Percentiles rank a stretch among this genome's conserved stretches.
Evolutionary conservation across 1,284 basidiomycete genomes (phyloP).

Genomic region (Tilletia indica): DNA sequence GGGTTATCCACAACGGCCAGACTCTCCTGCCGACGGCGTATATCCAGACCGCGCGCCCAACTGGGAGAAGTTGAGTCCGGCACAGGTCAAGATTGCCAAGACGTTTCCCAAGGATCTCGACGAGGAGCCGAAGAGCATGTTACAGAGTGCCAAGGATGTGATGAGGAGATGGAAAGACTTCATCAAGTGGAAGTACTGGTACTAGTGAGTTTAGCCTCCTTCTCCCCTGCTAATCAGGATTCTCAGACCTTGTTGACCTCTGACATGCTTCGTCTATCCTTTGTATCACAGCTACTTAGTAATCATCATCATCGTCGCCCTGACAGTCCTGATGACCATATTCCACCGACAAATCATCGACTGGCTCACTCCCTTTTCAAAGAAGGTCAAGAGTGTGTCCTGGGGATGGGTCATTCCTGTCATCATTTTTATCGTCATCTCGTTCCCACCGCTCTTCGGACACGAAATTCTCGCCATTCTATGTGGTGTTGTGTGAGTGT

Average conservation of each 20-base stretch:
- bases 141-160: constrained; percentile 28
- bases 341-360: constrained; percentile 69
- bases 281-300: constrained; percentile 61
- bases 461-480: constrained; percentile 74
- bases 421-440: constrained; percentile 70
- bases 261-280: background rate
- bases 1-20: constrained; percentile 17
- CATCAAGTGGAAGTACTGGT: constrained; percentile 39
- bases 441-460: constrained; percentile 63
- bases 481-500: constrained; percentile 68
- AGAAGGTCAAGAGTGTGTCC: constrained; percentile 64
- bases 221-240: too few relatives aligned
- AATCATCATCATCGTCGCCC: constrained; percentile 56
- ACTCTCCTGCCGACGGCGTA: constrained; percentile 32
- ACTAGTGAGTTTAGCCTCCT: constrained; percentile 17
- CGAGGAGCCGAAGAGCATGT: constrained; percentile 32
- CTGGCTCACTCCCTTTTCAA: constrained; percentile 67
- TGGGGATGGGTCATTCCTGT: constrained; percentile 81
- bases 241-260: background rate
- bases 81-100: constrained; percentile 41
- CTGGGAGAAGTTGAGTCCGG: constrained; percentile 31
- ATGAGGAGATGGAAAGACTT: constrained; percentile 36
- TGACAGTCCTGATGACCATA: constrained; percentile 66
- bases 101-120: constrained; percentile 49
- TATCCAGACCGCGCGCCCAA: constrained; percentile 31